Evolutionary conservation across 1,284 basidiomycete genomes (phyloP), one percentile per base, ranked within the genome.

Genomic region (Boletellus sp.): DNA sequence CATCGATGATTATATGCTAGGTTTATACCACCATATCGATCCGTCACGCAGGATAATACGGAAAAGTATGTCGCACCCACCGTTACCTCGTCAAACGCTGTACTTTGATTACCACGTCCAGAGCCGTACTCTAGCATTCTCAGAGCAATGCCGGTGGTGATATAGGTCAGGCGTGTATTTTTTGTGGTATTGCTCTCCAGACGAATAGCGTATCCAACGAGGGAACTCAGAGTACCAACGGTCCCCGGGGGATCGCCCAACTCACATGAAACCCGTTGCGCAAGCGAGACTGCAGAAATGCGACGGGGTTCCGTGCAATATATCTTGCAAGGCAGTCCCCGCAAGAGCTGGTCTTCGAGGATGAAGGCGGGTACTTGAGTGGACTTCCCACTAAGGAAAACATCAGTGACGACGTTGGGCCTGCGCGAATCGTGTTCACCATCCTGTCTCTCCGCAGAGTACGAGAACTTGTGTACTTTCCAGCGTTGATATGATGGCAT

Each of bases 281-380:
- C 96, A 5, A 99, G 81, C 1, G 97, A 98, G 46, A 99, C 93
- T 1, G 97, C 96, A 51, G 94, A 97, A 61, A 99, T 99, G 51
- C 96, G 85, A 24, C 97, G 81, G 1, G 97, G 97, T 63, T 99
- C 96, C 3, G 96, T 98, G 58, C 95, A 97, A 63, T 87, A 93
- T 59, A 99, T 92, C 70, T 90, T 96, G 76, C 94, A 97, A 46
- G 84, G 80, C 59, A 80, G 81, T 18, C 95, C 96, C 52, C 80
- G 80, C 6, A 86, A 81, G 16, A 98, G 80, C 49, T 91, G 86
- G 64, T 97, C 85, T 68, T 99, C 97, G 10, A 99, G 79, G 54
- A 99, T 90, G 74, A 93, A 99, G 0, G 91, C 81, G 1, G 97
- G 97, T 4, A 99, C 82, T 73, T 99, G 97, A 0, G 97, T 99